phyloP scores from a whole-genome alignment of 768 basidiomycete species.

The Tricholoma flavovirens region DNA sequence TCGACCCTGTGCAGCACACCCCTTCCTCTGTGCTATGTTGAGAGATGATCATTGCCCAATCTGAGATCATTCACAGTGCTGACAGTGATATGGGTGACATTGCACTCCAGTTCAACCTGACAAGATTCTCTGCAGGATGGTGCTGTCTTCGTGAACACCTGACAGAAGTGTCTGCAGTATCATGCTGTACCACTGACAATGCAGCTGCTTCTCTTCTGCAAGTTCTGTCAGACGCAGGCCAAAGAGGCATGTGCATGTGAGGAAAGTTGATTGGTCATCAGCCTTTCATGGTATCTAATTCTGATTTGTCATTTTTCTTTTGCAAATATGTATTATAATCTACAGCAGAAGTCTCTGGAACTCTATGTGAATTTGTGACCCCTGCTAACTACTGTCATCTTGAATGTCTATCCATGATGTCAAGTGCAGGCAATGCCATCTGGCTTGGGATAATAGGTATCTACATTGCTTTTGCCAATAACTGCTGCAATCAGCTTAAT shows the following conservation, averaged over 20 bases:
- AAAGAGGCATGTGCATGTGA: neutral
- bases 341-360: neutral
- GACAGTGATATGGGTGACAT: slow-evolving; percentile 17
- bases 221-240: neutral
- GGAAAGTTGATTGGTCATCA: slow-evolving; percentile 13
- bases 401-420: slow-evolving; percentile 48
- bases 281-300: neutral
- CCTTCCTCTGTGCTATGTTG: slow-evolving; percentile 9
- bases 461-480: neutral
- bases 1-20: slow-evolving; percentile 11
- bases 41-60: slow-evolving; percentile 19
- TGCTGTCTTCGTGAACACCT: slow-evolving; percentile 3
- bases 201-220: neutral
- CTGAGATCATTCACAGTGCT: slow-evolving; percentile 37
- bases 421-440: slow-evolving; percentile 45
- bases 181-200: neutral
- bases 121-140: slow-evolving; percentile 23
- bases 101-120: slow-evolving; percentile 30
- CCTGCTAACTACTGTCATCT: neutral
- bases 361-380: neutral
- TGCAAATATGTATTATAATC: neutral
- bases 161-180: neutral
- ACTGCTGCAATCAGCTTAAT: neutral
- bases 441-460: slow-evolving; percentile 59
- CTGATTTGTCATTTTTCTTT: neutral